phyloP scores from a whole-genome alignment of 2,329 filamentous ascomycete genomes.

The Clonostachys byssicola region DNA sequence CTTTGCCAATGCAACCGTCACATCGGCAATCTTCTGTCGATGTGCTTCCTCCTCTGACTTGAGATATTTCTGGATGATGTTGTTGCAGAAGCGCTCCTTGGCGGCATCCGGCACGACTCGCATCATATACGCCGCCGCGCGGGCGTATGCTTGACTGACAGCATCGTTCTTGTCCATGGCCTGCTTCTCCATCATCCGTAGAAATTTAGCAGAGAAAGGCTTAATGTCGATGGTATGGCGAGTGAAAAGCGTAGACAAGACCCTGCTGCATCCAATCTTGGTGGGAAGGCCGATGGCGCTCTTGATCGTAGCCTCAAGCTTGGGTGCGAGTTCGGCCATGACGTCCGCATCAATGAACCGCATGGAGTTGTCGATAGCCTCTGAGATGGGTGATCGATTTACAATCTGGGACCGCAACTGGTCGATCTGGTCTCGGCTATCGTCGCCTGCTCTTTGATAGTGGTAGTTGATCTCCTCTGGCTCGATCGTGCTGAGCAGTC shows the following conservation, averaged over 20 bases:
- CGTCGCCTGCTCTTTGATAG: slow-evolving; percentile 82
- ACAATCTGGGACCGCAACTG: slow-evolving; percentile 79
- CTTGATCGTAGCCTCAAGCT: slow-evolving; percentile 76
- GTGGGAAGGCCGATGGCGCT: slow-evolving; percentile 86
- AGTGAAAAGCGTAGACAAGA: slow-evolving; percentile 81
- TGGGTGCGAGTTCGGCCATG: slow-evolving; percentile 71
- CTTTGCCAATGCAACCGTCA: slow-evolving; percentile 79
- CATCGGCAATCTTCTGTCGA: slow-evolving; percentile 74
- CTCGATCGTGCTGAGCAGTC: slow-evolving; percentile 81
- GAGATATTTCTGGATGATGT: slow-evolving; percentile 71
- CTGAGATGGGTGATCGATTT: slow-evolving; percentile 82
- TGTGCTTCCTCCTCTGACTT: slow-evolving; percentile 71
- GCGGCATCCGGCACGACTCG: slow-evolving; percentile 47
- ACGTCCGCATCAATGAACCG: slow-evolving; percentile 75
- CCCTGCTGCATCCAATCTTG: slow-evolving; percentile 84
- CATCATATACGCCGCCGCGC: slow-evolving; percentile 80
- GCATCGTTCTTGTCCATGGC: slow-evolving; percentile 91
- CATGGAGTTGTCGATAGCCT: slow-evolving; percentile 85
- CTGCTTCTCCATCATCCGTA: slow-evolving; percentile 75
- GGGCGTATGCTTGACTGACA: slow-evolving; percentile 84
- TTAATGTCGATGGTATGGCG: slow-evolving; percentile 72
- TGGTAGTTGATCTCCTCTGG: slow-evolving; percentile 88
- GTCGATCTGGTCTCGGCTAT: slow-evolving; percentile 87
- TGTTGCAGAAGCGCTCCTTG: slow-evolving; percentile 45
- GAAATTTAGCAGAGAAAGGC: slow-evolving; percentile 70